Evolutionary conservation across 441 rosid genomes (phyloP).

Genomic region (Gossypium davidsonii): DNA sequence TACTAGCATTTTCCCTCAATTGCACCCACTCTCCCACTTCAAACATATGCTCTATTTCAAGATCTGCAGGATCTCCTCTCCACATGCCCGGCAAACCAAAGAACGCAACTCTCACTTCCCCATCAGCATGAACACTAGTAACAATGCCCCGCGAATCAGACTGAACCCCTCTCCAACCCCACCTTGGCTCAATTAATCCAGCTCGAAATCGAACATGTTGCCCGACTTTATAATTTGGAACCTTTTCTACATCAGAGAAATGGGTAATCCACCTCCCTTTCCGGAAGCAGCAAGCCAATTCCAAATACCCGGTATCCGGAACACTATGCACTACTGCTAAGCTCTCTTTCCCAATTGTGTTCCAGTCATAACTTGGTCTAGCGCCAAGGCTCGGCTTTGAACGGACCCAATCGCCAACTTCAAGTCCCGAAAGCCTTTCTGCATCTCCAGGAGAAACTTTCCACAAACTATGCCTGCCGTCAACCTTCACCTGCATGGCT

Average conservation of each 20-base stretch:
- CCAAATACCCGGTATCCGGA: slow-evolving; percentile 84
- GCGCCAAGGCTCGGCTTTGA: slow-evolving; percentile 85
- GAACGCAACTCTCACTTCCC: slow-evolving; percentile 87
- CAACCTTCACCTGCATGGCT: slow-evolving; percentile 63
- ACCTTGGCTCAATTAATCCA: slow-evolving; percentile 80
- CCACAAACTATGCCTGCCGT: slow-evolving; percentile 78
- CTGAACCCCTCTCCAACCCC: slow-evolving; percentile 96
- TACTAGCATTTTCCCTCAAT: slow-evolving; percentile 45
- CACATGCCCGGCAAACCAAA: slow-evolving; percentile 76
- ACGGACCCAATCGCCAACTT: slow-evolving; percentile 98
- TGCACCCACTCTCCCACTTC: slow-evolving; percentile 98
- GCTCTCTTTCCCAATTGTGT: slow-evolving; percentile 78
- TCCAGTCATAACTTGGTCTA: slow-evolving; percentile 97
- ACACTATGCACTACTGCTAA: slow-evolving; percentile 88
- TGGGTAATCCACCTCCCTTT: slow-evolving; percentile 78
- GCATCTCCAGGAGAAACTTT: slow-evolving; percentile 97
- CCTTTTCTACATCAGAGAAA: slow-evolving; percentile 84
- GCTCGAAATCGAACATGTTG: slow-evolving; percentile 81
- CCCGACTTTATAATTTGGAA: slow-evolving; percentile 70
- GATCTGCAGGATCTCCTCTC: slow-evolving; percentile 95
- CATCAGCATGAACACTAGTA: slow-evolving; percentile 85
- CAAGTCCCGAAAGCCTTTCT: slow-evolving; percentile 91
- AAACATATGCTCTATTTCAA: slow-evolving; percentile 66
- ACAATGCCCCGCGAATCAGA: slow-evolving; percentile 72
- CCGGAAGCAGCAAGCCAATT: slow-evolving; percentile 91